Evolutionary conservation across 2,329 filamentous ascomycete species (phyloP).

Genomic region (Pseudocercospora fijiensis): DNA sequence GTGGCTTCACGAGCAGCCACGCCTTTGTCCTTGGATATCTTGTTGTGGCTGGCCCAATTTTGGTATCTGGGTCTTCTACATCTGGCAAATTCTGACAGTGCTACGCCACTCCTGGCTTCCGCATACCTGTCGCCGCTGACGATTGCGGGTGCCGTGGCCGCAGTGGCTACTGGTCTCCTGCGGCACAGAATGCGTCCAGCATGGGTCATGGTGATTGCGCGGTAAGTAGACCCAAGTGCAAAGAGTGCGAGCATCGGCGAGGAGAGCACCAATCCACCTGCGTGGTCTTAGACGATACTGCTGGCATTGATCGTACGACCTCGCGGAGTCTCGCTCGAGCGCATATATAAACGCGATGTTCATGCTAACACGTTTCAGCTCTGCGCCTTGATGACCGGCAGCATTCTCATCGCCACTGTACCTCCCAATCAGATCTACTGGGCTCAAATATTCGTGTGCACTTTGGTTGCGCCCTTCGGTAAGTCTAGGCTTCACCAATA

Average conservation of each 20-base stretch:
- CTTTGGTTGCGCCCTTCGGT: slow-evolving; percentile 49
- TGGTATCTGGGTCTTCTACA: slow-evolving; percentile 32
- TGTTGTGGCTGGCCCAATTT: slow-evolving; percentile 33
- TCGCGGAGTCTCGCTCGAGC: no score
- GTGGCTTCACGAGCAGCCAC: slow-evolving; percentile 31
- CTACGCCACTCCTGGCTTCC: slow-evolving; percentile 47
- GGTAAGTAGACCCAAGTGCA: background rate
- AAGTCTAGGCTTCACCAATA: background rate
- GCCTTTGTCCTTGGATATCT: slow-evolving; percentile 34
- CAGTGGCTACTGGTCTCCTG: slow-evolving; percentile 41
- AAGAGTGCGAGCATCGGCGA: background rate
- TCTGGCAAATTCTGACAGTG: slow-evolving; percentile 52
- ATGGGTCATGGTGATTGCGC: slow-evolving; percentile 42
- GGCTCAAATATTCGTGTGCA: slow-evolving; percentile 60
- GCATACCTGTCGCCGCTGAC: slow-evolving; percentile 50
- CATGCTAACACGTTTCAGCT: slow-evolving; percentile 22
- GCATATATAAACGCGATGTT: no score
- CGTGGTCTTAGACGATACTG: no score
- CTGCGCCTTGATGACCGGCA: slow-evolving; percentile 45
- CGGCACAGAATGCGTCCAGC: slow-evolving; percentile 31
- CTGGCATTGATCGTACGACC: no score
- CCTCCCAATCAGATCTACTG: slow-evolving; percentile 62
- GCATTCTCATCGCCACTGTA: slow-evolving; percentile 45
- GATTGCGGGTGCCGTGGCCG: slow-evolving; percentile 48
- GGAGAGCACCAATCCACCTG: no score